Evolutionary conservation across 768 basidiomycete genomes (phyloP), one percentile per base, ranked within the genome.

Genomic region (Tricholoma saponaceum): DNA sequence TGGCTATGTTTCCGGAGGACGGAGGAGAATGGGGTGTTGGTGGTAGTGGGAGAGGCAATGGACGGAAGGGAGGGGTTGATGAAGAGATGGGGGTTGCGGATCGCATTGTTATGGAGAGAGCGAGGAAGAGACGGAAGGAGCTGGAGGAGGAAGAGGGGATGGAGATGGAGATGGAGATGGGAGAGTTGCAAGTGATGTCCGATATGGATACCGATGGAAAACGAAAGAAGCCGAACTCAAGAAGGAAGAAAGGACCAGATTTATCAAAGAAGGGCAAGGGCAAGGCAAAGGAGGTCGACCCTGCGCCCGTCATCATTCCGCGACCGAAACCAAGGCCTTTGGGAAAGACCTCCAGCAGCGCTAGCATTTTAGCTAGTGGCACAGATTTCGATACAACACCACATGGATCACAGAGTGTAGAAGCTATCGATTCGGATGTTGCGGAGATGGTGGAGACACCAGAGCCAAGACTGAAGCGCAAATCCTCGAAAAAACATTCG

Each of bases 1-100:
- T 87, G 7, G 85, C 87, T 5, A 89, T 90, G 85, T 95, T 93
- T 68, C 90, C 91, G 0, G 87, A 84, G 41, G 81, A 81, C 43
- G 78, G 72, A 0, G 86, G 83, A 39, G 81, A 81, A 47, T 78
- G 71, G 3, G 47, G 8, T 26, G 16, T 9, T 49, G 78, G 74
- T 30, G 77, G 74, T 33, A 69, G 64, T 60, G 76, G 67, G 7
- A 73, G 66, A 14, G 23, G 69, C 59, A 13, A 59, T 56, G 37
- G 61, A 41, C 56, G 57, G 52, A 65, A 63, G 43, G 57, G 63
- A 12, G 66, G 55, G 0, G 66, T 64, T 20, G 57, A 63, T 37
- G 66, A 69, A n/a, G 73, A 67, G 30, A 56, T 80, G 60, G 80
- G 70, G 9, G 78, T 77, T 20, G 81, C 79, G 1, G 82, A 83